Evolutionary conservation across 2,329 filamentous ascomycete genomes (phyloP).

Genomic region (Colletotrichum sp.): DNA sequence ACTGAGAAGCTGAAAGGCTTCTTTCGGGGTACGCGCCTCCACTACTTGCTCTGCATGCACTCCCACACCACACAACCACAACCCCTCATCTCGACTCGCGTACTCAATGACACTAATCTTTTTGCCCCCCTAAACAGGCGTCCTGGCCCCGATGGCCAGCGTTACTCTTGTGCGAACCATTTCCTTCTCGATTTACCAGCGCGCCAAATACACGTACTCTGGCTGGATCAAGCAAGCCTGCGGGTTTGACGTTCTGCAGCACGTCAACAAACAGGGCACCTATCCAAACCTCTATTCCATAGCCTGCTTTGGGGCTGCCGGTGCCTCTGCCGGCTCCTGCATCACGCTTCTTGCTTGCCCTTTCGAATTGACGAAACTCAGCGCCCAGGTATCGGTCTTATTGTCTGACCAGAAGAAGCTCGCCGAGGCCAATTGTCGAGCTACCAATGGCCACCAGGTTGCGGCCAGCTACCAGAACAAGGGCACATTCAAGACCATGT

Average conservation of each 20-base stretch:
- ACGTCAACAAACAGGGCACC: constrained; percentile 73
- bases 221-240: constrained; percentile 72
- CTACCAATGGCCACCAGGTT: constrained; percentile 60
- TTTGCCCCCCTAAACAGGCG: constrained; percentile 53
- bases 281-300: constrained; percentile 77
- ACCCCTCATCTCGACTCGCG: not conserved
- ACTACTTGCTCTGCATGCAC: not conserved
- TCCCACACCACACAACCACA: not conserved
- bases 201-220: constrained; percentile 75
- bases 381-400: constrained; percentile 82
- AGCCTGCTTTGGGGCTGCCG: constrained; percentile 77
- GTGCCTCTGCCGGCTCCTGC: constrained; percentile 78
- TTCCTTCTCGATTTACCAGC: constrained; percentile 81
- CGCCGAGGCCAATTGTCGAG: constrained; percentile 32
- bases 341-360: constrained; percentile 85
- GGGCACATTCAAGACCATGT: constrained; percentile 77
- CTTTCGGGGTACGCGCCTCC: constrained; percentile 68
- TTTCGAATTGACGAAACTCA: constrained; percentile 89
- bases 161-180: constrained; percentile 79
- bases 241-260: constrained; percentile 72
- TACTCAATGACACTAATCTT: constrained; percentile 2
- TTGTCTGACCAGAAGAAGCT: constrained; percentile 64
- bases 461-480: constrained; percentile 78
- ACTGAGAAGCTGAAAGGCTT: constrained; percentile 77
- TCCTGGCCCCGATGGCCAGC: constrained; percentile 79